These are phyloP conservation scores for Mentha longifolia DNA, from an alignment of 257 asterid genomes.

Conservation along the genomic window DNA sequence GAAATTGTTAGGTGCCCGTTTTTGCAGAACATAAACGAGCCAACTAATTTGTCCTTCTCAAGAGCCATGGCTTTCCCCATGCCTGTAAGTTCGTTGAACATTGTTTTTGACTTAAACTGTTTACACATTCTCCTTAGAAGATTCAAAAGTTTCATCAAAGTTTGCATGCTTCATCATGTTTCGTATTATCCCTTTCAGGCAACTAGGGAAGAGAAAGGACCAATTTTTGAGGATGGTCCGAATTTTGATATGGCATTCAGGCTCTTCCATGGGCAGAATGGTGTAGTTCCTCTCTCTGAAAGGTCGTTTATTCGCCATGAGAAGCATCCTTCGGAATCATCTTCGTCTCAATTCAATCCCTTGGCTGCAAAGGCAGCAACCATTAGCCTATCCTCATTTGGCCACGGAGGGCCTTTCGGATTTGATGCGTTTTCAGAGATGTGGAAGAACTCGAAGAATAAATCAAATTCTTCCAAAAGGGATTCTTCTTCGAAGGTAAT, in stretches of 20 bases:
- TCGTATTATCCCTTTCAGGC: slow-evolving; percentile 43
- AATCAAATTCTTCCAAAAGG: slow-evolving; percentile 59
- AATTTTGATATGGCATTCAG: slow-evolving; percentile 87
- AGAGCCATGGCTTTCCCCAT: slow-evolving; percentile 56
- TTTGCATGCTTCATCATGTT: slow-evolving; percentile 1
- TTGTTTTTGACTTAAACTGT: slow-evolving; percentile 21
- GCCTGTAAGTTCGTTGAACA: slow-evolving; percentile 63
- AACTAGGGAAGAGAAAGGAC: slow-evolving; percentile 64
- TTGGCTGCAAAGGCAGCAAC: slow-evolving; percentile 96
- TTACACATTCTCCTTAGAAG: neutral
- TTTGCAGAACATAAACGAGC: slow-evolving; percentile 85
- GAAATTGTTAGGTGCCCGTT: slow-evolving; percentile 83
- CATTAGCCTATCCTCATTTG: slow-evolving; percentile 88
- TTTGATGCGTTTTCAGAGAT: slow-evolving; percentile 74
- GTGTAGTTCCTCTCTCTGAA: slow-evolving; percentile 92
- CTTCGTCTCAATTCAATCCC: slow-evolving; percentile 75
- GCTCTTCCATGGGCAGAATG: slow-evolving; percentile 93
- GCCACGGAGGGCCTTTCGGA: slow-evolving; percentile 84
- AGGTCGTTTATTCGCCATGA: slow-evolving; percentile 44
- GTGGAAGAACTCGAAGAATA: slow-evolving; percentile 69
- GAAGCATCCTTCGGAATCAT: slow-evolving; percentile 51
- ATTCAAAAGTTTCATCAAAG: neutral
- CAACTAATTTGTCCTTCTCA: slow-evolving; percentile 85
- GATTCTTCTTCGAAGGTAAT: slow-evolving; percentile 73
- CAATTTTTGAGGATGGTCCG: slow-evolving; percentile 94